Base-by-base conservation (phyloP, 768 basidiomycete genomes). In the Boletus reticulatus region DNA sequence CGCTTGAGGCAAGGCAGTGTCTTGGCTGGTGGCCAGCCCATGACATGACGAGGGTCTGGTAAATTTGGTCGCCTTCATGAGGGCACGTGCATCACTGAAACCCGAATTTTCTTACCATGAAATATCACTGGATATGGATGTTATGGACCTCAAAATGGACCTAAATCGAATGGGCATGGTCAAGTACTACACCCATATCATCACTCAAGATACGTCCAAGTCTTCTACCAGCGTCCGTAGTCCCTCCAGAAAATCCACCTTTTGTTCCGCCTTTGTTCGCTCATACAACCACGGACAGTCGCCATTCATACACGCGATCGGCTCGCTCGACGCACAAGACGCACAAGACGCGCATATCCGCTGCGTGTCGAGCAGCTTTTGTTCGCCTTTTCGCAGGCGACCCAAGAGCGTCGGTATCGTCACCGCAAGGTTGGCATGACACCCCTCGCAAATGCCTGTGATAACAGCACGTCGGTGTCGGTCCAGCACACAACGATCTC, bases 271-370 rank as follows among this genome's bases (percentile, higher is more conserved):
- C 62, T 83, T 85, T 57, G 80, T 82, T 34, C 92, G 77, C 31
- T 86, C 81, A 61, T 84, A 97, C 34, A 94, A 70, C 84, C 91
- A 88, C 0, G 87, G 81, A 67, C 95, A 98, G 65, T 97, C 94
- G 45, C 90, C 73, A 9, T 91, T 92, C 64, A 89, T 85, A 71
- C 95, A 98, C 34, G 80, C 69, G 44, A 86, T 80, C 1, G 80
- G 77, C 53, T 92, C 91, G 13, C 71, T 73, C 5, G 76, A 71
- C 3, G 84, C 77, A 0, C 76, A 77, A 4, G 74, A 73, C 4
- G 85, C 75, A 68, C 95, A 98, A 3, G 87, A 83, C 10, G 76
- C 74, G 67, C 95, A 98, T 32, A 94, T 76, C 4, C 72, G 73
- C 42, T 94, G 89, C 4, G 84, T 72, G 19, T 82, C 74, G 17